A percentile compares a stretch with the other conserved stretches of the same genome.
Evolutionary conservation across 176 grass and related monocot genomes (phyloP).

Genomic region (Chrysopogon serrulatus): DNA sequence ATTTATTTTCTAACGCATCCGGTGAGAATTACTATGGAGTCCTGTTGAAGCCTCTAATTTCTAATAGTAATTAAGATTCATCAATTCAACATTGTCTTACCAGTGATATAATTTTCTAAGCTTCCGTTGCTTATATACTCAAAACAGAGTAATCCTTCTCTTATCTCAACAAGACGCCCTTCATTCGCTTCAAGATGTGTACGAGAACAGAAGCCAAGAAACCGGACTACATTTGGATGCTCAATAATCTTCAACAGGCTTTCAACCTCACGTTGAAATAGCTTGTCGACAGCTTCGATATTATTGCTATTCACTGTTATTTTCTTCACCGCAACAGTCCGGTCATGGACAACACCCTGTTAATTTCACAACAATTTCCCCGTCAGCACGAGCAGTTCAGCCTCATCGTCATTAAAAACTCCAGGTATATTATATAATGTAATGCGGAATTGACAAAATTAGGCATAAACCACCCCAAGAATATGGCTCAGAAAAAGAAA

Average conservation of each 20-base stretch:
- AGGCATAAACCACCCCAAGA: no score
- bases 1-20: no score
- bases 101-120: not conserved
- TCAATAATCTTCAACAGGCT: not conserved
- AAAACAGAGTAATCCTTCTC: not conserved
- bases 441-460: no score
- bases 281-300: not conserved
- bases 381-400: not conserved
- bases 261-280: not conserved
- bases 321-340: not conserved
- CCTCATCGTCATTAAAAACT: not conserved
- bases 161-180: not conserved
- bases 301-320: not conserved
- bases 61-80: no score
- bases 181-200: not conserved
- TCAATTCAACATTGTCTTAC: not conserved
- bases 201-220: slow-evolving; percentile 1
- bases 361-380: not conserved
- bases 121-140: not conserved
- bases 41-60: no score
- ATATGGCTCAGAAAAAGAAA: no score
- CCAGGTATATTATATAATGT: not conserved
- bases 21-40: no score
- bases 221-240: not conserved
- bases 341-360: not conserved